Evolutionary conservation across 2,329 filamentous ascomycete species (phyloP).

Genomic region (Apiospora aurea): DNA sequence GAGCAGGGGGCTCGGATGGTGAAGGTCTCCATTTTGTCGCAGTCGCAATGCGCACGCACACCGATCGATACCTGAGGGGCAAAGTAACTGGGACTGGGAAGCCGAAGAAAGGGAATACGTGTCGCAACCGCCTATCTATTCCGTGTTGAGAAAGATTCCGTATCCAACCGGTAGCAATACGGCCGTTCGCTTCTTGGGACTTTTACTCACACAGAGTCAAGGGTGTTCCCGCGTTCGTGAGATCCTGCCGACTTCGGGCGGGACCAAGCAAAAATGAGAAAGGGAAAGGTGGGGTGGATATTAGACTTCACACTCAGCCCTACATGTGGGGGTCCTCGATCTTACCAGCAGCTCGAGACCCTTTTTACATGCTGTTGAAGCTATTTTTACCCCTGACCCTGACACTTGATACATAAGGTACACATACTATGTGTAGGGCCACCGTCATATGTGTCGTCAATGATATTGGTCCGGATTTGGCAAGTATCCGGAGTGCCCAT

Average conservation of each 20-base stretch:
- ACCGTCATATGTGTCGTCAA: background rate
- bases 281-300: slow-evolving; percentile 6
- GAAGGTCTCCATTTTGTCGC: slow-evolving; percentile 61
- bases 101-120: background rate
- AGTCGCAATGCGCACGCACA: background rate
- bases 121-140: background rate
- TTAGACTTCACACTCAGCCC: slow-evolving; percentile 13
- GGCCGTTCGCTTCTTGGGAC: background rate
- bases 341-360: background rate
- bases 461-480: background rate
- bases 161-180: background rate
- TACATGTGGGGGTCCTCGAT: slow-evolving; percentile 7
- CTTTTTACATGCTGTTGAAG: background rate
- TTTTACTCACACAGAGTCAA: background rate
- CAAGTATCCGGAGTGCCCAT: background rate
- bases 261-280: slow-evolving; percentile 11
- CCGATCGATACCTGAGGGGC: background rate
- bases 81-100: background rate
- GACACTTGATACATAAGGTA: background rate
- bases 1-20: slow-evolving; percentile 87
- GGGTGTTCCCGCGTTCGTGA: background rate
- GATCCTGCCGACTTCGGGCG: slow-evolving; percentile 14
- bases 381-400: background rate
- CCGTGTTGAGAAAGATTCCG: background rate
- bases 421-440: background rate